Conservation (phyloP, 139 green algal genomes). For the Chlorella sorokiniana region DNA sequence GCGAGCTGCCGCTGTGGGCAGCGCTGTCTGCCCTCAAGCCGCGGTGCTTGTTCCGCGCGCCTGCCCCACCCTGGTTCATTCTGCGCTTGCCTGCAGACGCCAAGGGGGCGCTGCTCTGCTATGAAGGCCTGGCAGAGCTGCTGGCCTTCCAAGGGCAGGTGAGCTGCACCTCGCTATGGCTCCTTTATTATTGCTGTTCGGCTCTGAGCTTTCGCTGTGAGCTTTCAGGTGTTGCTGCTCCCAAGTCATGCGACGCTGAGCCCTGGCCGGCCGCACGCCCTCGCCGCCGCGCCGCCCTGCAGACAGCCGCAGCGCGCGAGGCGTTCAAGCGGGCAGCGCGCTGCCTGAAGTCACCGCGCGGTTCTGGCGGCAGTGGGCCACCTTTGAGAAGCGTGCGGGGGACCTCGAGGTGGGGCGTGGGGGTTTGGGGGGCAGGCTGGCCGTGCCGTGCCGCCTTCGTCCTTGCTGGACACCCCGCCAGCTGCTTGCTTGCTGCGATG, state of each 20-base stretch:
- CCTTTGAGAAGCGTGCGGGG: constrained; percentile 72
- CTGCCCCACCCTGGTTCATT: background rate
- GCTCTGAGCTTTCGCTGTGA: too few relatives aligned
- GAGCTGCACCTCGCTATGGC: background rate
- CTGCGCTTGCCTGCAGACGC: constrained; percentile 25
- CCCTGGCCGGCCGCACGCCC: too few relatives aligned
- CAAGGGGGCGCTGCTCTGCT: constrained; percentile 58
- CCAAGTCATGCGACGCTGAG: too few relatives aligned
- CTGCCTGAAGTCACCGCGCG: background rate
- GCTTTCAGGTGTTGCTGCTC: too few relatives aligned
- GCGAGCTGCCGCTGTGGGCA: background rate
- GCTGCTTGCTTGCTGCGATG: background rate
- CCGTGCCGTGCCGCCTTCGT: background rate
- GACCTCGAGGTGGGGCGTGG: constrained; percentile 39
- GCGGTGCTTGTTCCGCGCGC: background rate
- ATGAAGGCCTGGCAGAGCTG: constrained; percentile 65
- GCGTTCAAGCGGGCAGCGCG: background rate
- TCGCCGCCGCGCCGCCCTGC: background rate
- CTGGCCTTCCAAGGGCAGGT: constrained; percentile 54
- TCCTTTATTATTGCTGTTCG: too few relatives aligned
- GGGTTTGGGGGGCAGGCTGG: background rate
- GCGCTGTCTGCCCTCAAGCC: background rate
- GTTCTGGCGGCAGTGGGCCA: constrained; percentile 48
- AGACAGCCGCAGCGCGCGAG: background rate
- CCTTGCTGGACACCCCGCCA: too few relatives aligned